A percentile compares a stretch with the other conserved stretches of the same genome.
Conservation (phyloP, 108 stramenopile genomes). For the Skeletonema costatum region DNA sequence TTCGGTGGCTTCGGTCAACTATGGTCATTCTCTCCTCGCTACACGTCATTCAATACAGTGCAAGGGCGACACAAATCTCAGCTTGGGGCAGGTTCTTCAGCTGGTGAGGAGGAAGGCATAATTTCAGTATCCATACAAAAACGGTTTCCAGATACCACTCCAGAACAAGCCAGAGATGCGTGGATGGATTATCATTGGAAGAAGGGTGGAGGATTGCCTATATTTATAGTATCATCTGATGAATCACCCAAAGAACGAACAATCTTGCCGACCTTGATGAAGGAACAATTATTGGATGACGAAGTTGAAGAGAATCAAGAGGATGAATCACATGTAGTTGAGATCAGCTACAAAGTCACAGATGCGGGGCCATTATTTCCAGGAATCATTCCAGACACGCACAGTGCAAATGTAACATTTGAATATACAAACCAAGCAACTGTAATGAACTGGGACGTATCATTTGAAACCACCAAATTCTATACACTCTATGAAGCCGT, state of each 20-base stretch:
- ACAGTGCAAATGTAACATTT: conserved; percentile 40
- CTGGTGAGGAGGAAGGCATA: background rate
- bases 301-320: background rate
- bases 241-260: conserved; percentile 4
- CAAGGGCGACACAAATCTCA: background rate
- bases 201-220: conserved; percentile 52
- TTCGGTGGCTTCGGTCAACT: background rate
- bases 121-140: conserved; percentile 14
- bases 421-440: background rate
- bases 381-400: conserved; percentile 39
- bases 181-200: conserved; percentile 57
- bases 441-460: conserved; percentile 47
- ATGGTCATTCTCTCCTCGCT: background rate
- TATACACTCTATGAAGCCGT: conserved; percentile 26
- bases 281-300: conserved; percentile 20
- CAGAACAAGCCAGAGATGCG: conserved; percentile 24
- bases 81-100: background rate
- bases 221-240: conserved; percentile 12
- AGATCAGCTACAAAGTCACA: conserved; percentile 39
- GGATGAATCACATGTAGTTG: background rate
- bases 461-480: conserved; percentile 36
- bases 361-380: conserved; percentile 45
- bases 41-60: background rate
- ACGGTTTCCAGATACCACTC: conserved; percentile 7
- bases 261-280: conserved; percentile 44